Evolutionary conservation across 2,329 filamentous ascomycete genomes (phyloP), one percentile per base, ranked within the genome.

Genomic region (Chrysosporium queenslandicum): DNA sequence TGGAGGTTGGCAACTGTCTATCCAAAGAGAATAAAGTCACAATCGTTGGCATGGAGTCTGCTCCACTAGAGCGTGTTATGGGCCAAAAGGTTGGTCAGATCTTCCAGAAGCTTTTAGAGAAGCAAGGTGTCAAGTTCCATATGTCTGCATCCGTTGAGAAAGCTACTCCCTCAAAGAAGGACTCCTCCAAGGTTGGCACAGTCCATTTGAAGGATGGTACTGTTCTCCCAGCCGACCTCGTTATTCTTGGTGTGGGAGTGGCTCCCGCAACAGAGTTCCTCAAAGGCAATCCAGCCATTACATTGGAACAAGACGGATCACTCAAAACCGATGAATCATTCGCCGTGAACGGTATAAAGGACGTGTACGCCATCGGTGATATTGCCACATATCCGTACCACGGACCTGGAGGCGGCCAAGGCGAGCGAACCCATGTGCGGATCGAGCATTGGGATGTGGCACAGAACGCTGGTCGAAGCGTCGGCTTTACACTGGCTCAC

Each of bases 401-500:
- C 66, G 92, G 92, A 1, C 92, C 92, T 0, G 89, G 87, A 21
- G 85, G 87, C 23, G 77, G 85, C 14, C 58, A 62, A n/a, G 58
- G 55, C 1, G 59, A 55, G 4, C 87, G 86, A 56, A 77, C 76
- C 41, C 77, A 78, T 16, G 80, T 85, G 0, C 84, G 92, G 57
- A 96, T 97, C 64, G 92, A 98, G 75, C 92, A 98, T 68, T 98
- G 92, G 92, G 91, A 96, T 69, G 92, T 98, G 2, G 92, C 92
- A 3, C 92, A 97, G 65, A 96, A 97, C 63, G 77, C 87, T 1
- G 92, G 92, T 2, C 86, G 91, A 40, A 77, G 79, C 21, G 91
- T 85, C 1, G 92, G 89, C 1, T 76, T 76, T 49, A 80, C 86
- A 61, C 95, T 98, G 63, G 78, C 82, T 59, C 75, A 85, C 61